Evolutionary conservation across 441 rosid genomes (phyloP).

Genomic region (Heliophila coronopifolia): DNA sequence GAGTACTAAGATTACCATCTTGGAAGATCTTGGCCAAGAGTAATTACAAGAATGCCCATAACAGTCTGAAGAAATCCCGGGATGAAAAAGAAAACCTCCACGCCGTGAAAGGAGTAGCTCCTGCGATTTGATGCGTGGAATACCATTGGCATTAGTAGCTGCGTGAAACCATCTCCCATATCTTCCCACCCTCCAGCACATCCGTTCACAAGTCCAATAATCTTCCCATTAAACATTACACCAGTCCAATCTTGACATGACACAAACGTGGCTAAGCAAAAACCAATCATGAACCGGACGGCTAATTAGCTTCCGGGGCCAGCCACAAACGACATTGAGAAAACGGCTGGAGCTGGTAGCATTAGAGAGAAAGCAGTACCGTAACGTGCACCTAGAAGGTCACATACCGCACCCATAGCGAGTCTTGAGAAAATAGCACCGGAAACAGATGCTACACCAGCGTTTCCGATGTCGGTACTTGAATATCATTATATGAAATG

Average conservation of each 20-base stretch:
- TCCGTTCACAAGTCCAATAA: slow-evolving; percentile 69
- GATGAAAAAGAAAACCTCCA: slow-evolving; percentile 85
- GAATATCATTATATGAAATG: no score
- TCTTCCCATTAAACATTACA: slow-evolving; percentile 76
- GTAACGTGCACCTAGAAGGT: slow-evolving; percentile 68
- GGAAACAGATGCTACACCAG: slow-evolving; percentile 75
- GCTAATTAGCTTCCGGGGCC: slow-evolving; percentile 50
- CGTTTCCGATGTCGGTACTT: slow-evolving; percentile 78
- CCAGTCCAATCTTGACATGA: slow-evolving; percentile 94
- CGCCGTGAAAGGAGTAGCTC: slow-evolving; percentile 62
- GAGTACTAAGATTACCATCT: slow-evolving; percentile 53
- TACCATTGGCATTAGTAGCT: slow-evolving; percentile 70
- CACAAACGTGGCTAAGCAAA: slow-evolving; percentile 77
- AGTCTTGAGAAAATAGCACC: slow-evolving; percentile 81
- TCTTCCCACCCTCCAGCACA: slow-evolving; percentile 89
- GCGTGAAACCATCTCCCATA: slow-evolving; percentile 83
- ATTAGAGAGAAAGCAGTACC: slow-evolving; percentile 68
- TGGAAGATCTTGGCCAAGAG: slow-evolving; percentile 76
- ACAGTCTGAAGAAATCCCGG: slow-evolving; percentile 64
- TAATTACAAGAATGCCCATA: slow-evolving; percentile 60
- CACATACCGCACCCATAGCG: slow-evolving; percentile 68
- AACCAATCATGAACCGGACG: slow-evolving; percentile 79
- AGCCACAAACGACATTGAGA: slow-evolving; percentile 59
- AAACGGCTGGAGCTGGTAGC: slow-evolving; percentile 67
- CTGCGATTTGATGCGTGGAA: slow-evolving; percentile 54